These are phyloP conservation scores for Fusarium acutatum DNA, from an alignment of 2,329 filamentous ascomycete genomes.

Conservation along the genomic window DNA sequence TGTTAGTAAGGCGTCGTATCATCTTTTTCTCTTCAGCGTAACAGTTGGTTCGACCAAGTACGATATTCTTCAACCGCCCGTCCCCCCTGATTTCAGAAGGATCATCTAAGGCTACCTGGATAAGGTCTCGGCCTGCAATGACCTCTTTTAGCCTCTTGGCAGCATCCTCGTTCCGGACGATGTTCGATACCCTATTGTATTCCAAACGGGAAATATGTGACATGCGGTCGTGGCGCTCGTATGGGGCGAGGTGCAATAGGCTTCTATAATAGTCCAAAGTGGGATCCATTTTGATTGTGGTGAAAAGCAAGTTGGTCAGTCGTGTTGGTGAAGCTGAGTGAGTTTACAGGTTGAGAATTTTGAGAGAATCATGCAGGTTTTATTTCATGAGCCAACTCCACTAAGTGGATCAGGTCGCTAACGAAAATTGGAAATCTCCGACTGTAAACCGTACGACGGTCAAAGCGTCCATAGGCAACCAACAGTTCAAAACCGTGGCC, in stretches of 20 bases:
- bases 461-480: background rate
- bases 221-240: background rate
- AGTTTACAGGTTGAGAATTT: background rate
- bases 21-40: background rate
- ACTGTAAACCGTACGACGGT: background rate
- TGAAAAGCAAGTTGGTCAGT: no score
- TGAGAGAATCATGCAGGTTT: background rate
- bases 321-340: background rate
- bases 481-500: background rate
- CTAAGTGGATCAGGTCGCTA: background rate
- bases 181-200: background rate
- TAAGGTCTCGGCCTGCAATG: constrained; percentile 15
- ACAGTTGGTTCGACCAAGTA: constrained; percentile 9
- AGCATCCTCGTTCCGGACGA: background rate
- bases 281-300: background rate
- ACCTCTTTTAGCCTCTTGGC: background rate
- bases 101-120: constrained; percentile 6
- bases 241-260: background rate
- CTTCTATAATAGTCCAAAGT: background rate
- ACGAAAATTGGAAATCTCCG: background rate
- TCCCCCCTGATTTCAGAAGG: constrained; percentile 4
- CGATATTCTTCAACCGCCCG: no score
- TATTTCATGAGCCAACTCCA: background rate
- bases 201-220: background rate
- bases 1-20: background rate